Evolutionary conservation across 768 basidiomycete species (phyloP).

Genomic region (Sutorius australiensis): DNA sequence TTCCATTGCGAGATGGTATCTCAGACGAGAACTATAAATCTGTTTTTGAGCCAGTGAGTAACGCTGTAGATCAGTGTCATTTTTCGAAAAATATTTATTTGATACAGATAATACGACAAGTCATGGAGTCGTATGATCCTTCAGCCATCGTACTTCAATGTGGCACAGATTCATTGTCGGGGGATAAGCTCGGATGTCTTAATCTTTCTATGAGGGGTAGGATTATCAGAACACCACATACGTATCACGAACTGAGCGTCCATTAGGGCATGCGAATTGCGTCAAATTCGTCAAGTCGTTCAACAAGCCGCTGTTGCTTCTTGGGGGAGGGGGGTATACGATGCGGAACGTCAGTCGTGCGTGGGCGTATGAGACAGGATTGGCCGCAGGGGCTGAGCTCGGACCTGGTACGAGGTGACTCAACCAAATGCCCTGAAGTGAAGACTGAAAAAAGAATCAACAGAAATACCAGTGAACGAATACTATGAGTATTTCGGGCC

Average conservation of each 20-base stretch:
- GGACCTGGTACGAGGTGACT: constrained; percentile 54
- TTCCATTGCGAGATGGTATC: constrained; percentile 92
- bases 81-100: not conserved
- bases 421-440: not conserved
- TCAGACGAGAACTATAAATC: constrained; percentile 93
- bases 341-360: constrained; percentile 96
- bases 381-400: constrained; percentile 96
- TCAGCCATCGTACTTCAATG: constrained; percentile 96
- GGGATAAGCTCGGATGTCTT: constrained; percentile 93
- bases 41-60: constrained; percentile 88
- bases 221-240: not conserved
- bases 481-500: constrained; percentile 99
- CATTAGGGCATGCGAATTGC: constrained; percentile 89
- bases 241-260: not conserved
- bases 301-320: constrained; percentile 86
- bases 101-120: constrained; percentile 81
- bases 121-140: constrained; percentile 93
- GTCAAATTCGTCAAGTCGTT: constrained; percentile 97
- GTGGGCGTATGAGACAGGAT: constrained; percentile 97
- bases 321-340: constrained; percentile 98
- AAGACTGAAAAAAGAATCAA: constrained; percentile 3
- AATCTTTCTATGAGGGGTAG: constrained; percentile 94
- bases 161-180: constrained; percentile 94
- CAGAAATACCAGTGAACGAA: constrained; percentile 97
- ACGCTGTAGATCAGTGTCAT: not conserved